Conservation (phyloP, 805 yeast genomes). For the Saturnispora ahearnii region DNA sequence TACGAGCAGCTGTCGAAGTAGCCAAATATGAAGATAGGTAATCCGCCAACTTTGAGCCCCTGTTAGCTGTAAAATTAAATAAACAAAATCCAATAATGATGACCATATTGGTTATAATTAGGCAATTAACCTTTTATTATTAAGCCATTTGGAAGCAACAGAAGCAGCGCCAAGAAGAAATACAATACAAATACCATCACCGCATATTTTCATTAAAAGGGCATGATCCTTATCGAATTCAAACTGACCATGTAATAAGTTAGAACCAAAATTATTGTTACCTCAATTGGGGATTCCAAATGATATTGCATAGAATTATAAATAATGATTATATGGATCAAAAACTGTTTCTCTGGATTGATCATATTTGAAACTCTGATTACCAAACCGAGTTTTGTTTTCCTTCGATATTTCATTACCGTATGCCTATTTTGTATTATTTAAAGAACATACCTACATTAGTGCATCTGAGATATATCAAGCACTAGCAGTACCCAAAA, state of each 20-base stretch:
- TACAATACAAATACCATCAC: conserved; percentile 26
- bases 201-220: conserved; percentile 22
- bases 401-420: conserved; percentile 25
- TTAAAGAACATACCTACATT: conserved; percentile 28
- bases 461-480: conserved; percentile 29
- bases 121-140: conserved; percentile 15
- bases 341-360: conserved; percentile 23
- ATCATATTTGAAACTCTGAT: conserved; percentile 20
- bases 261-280: conserved; percentile 39
- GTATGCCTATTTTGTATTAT: conserved; percentile 30
- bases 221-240: conserved; percentile 23
- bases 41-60: conserved; percentile 21
- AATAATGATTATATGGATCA: conserved; percentile 35
- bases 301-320: conserved; percentile 24
- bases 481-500: conserved; percentile 26
- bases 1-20: conserved; percentile 20
- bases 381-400: conserved; percentile 31
- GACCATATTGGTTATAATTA: conserved; percentile 18
- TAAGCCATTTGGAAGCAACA: neutral
- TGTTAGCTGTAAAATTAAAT: conserved; percentile 25
- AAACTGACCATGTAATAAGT: conserved; percentile 25
- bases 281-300: conserved; percentile 29
- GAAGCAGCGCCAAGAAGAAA: conserved; percentile 15
- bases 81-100: conserved; percentile 26
- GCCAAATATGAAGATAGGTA: conserved; percentile 16